Conservation (phyloP, 164 flowering plant species). For the Umbilicus rupestris region DNA sequence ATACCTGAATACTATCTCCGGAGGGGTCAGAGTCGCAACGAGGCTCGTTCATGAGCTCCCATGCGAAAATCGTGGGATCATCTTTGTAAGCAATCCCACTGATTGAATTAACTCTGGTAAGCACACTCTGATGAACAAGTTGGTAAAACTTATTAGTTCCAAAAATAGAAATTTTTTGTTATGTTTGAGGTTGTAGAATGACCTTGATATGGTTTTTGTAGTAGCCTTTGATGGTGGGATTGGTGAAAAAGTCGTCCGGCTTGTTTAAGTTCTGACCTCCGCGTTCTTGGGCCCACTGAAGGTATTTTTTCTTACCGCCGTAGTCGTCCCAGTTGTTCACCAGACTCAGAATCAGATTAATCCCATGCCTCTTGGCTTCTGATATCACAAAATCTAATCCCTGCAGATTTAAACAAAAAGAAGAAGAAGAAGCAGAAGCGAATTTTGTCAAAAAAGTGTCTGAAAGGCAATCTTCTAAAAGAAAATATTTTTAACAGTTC, state of each 20-base stretch:
- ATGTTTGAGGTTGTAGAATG: not conserved
- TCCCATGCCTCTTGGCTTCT: slow-evolving; percentile 35
- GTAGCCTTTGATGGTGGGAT: slow-evolving; percentile 27
- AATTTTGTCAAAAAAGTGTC: not conserved
- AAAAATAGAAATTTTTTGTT: not conserved
- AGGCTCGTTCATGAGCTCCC: slow-evolving; percentile 67
- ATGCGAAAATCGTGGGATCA: slow-evolving; percentile 53
- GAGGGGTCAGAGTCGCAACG: slow-evolving; percentile 33
- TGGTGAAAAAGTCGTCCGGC: slow-evolving; percentile 43
- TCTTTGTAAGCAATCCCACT: slow-evolving; percentile 39
- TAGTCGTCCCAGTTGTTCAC: slow-evolving; percentile 39
- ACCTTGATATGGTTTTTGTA: slow-evolving; percentile 55
- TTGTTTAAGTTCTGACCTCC: slow-evolving; percentile 20
- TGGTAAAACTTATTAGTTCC: not conserved
- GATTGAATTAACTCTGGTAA: slow-evolving; percentile 34
- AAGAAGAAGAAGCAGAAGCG: too few relatives aligned
- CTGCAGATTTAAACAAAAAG: slow-evolving; percentile 16
- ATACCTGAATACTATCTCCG: slow-evolving; percentile 34
- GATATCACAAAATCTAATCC: slow-evolving; percentile 54
- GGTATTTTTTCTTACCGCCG: slow-evolving; percentile 49
- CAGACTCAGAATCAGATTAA: slow-evolving; percentile 39
- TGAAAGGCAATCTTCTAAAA: not conserved
- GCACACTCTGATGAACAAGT: slow-evolving; percentile 22
- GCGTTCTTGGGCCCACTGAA: slow-evolving; percentile 35
- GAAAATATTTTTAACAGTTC: not conserved